Evolutionary conservation across 1,284 basidiomycete species (phyloP), one percentile per base, ranked within the genome.

Genomic region (Marasmius tenuissimus): DNA sequence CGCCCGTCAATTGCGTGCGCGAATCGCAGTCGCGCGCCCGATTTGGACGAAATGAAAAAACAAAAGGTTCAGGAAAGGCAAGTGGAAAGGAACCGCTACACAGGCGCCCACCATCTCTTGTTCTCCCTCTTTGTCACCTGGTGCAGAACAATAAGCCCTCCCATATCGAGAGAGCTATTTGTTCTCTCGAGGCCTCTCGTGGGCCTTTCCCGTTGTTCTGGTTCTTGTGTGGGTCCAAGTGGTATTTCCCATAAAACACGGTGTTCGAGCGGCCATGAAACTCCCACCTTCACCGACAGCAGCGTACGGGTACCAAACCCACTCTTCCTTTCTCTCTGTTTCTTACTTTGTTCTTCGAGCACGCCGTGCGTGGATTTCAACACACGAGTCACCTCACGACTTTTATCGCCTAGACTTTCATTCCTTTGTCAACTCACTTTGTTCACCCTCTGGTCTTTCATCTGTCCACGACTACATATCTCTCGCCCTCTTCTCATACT

Each of bases 291-390:
- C 33, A 27, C 50, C 48, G 18, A 5, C 18, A 10, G 27, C 27
- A 49, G 18, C 11, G 48, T 49, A 14, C 48, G 48, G 33, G 27
- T 37, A 33, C 27, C 52, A 37, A 16, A 34, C 45, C 27, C n/a
- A 1, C 18, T 35, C 27, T 49, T 48, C 48, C 51, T 57, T 63
- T 58, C 47, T 59, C 53, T 50, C 59, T 54, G 45, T 55, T 63
- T 57, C 50, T 65, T 57, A 62, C 40, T 60, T 57, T 60, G 57
- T 58, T 51, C 57, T 62, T 57, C 68, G 27, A 27, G 27, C 27
- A 68, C 70, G 70, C 68, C 55, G 70, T 37, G 68, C 70, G 70
- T 71, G 67, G 22, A 33, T 54, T 63, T 67, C 64, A 53, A 61
- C 39, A 39, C 57, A 45, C 35, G 39, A 37, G 45, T 18, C 49